Base-by-base conservation (phyloP, 331 rosid genomes). In the Erythrophleum ivorense region DNA sequence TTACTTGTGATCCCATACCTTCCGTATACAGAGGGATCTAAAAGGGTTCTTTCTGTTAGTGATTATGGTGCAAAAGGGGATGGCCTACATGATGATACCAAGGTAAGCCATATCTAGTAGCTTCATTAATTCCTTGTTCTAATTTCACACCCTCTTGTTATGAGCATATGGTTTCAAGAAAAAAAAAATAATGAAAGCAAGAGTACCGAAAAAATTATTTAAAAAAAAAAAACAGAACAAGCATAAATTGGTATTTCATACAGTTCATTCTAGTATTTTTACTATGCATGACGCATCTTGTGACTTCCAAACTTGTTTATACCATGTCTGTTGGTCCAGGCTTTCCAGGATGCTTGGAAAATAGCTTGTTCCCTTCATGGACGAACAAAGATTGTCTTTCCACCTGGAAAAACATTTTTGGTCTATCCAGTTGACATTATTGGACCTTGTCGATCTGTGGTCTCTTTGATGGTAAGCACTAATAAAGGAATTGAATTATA, bases 41-140 rank as follows among this genome's bases (percentile, higher is more conserved):
- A 58, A 72, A 57, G 88, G 82, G 82, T 83, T 43, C 18, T 91
- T 69, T 81, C 45, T 71, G 83, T 86, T 10, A 33, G 16, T 40
- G 89, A 89, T 62, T 91, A 78, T 77, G 95, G 92, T 41, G 95
- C 90, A 8, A 76, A 48, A 65, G 95, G 92, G 65, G 87, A 91
- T 82, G 91, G 91, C 40, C 24, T 87, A 66, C 58, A 77, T 43
- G 77, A 91, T 75, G 92, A 91, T 48, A 84, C 91, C 38, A 54
- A 83, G 91, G 95, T 90, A 65, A 19, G 67, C 67, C 67, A 24
- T 62, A 36, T 21, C 36, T 57, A 8, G 8, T 9, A 46, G 50
- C 50, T 46, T 57, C 63, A 12, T 49, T 49, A 12, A 49, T 12
- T 49, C 3, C 16, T 49, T 12, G 15, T 9, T 49, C 53, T 11